Evolutionary conservation across 345 rosid species (phyloP).

Genomic region (Carallia brachiata): DNA sequence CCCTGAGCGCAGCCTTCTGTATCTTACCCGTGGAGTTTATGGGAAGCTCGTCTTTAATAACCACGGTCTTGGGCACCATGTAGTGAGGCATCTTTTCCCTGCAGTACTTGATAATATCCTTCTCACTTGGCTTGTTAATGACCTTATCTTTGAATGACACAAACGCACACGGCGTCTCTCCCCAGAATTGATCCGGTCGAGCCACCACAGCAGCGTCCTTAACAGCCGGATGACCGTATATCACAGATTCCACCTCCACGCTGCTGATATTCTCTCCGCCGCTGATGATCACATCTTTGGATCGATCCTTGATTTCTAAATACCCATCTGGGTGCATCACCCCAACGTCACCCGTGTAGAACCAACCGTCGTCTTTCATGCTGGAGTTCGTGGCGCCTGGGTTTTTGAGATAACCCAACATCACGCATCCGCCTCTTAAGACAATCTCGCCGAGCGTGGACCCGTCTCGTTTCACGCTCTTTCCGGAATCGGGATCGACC

Average conservation of each 20-base stretch:
- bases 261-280: conserved; percentile 33
- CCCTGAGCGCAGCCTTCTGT: conserved; percentile 60
- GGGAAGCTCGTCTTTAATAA: conserved; percentile 58
- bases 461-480: conserved; percentile 20
- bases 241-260: conserved; percentile 23
- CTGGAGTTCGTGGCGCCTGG: conserved; percentile 6
- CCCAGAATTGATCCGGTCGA: conserved; percentile 22
- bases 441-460: conserved; percentile 19
- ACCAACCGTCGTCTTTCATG: conserved; percentile 25
- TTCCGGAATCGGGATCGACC: conserved; percentile 10
- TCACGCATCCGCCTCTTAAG: conserved; percentile 18
- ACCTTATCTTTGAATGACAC: conserved; percentile 16
- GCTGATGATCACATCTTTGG: conserved; percentile 29
- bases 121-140: not conserved
- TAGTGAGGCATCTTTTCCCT: conserved; percentile 60
- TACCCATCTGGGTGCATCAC: conserved; percentile 27
- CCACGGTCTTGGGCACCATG: conserved; percentile 72
- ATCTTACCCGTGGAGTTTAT: conserved; percentile 78
- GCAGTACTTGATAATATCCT: conserved; percentile 59
- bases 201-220: conserved; percentile 32
- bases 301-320: conserved; percentile 27
- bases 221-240: conserved; percentile 17
- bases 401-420: conserved; percentile 24
- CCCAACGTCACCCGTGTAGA: conserved; percentile 26
- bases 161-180: conserved; percentile 31